Percentiles rank a stretch among this genome's conserved stretches.
These are phyloP conservation scores for Luzula sylvatica DNA, from an alignment of 176 grass and related monocot species.

Conservation along the genomic window DNA sequence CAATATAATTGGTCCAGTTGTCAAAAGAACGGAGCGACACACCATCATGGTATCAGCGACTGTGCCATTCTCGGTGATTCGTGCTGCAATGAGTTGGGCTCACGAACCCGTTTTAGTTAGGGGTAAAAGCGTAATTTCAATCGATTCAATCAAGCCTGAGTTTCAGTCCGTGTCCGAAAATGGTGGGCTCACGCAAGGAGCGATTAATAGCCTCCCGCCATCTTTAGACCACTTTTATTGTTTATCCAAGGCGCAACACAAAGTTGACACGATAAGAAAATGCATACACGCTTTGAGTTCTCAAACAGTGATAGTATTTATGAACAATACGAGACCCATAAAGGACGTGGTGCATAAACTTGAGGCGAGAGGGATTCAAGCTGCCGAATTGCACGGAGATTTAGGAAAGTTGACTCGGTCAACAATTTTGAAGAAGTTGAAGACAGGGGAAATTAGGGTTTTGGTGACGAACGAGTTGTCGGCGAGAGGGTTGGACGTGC, in stretches of 20 bases:
- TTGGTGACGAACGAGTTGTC: slow-evolving; percentile 84
- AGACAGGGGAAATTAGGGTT: slow-evolving; percentile 71
- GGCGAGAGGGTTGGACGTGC: slow-evolving; percentile 79
- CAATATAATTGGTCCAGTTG: slow-evolving; percentile 66
- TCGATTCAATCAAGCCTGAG: slow-evolving; percentile 38
- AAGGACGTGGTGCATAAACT: slow-evolving; percentile 97
- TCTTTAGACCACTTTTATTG: slow-evolving; percentile 75
- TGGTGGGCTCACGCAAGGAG: slow-evolving; percentile 43
- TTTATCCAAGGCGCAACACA: slow-evolving; percentile 73
- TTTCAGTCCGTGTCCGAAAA: slow-evolving; percentile 29
- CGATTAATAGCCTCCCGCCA: slow-evolving; percentile 71
- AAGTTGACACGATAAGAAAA: slow-evolving; percentile 79
- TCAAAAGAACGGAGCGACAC: slow-evolving; percentile 57
- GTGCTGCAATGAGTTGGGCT: slow-evolving; percentile 81
- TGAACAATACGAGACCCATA: slow-evolving; percentile 85
- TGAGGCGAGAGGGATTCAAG: slow-evolving; percentile 76
- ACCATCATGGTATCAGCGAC: slow-evolving; percentile 91
- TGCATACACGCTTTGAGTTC: slow-evolving; percentile 75
- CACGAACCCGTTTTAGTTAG: slow-evolving; percentile 71
- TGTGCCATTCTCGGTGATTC: slow-evolving; percentile 81
- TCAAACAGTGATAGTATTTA: slow-evolving; percentile 72
- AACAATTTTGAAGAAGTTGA: slow-evolving; percentile 79
- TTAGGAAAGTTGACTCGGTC: slow-evolving; percentile 78
- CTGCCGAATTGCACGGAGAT: slow-evolving; percentile 73
- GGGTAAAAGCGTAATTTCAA: slow-evolving; percentile 65